These are phyloP conservation scores for Leccinum subfulvum DNA, from an alignment of 1,284 basidiomycete species.

Conservation along the genomic window DNA sequence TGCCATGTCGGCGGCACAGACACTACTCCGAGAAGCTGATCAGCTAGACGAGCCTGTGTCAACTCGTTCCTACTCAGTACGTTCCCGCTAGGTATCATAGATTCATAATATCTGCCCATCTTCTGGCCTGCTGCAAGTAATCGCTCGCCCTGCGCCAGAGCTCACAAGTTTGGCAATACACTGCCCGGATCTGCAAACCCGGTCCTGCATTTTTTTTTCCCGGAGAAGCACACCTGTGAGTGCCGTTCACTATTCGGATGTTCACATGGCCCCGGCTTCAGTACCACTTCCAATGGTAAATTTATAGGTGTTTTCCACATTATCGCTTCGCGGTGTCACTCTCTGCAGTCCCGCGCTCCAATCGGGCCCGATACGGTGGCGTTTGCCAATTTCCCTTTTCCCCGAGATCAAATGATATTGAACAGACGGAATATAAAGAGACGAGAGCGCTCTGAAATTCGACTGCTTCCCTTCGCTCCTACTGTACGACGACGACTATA, in stretches of 20 bases:
- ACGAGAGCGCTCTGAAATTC: background rate
- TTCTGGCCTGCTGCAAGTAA: background rate
- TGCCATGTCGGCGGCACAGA: background rate
- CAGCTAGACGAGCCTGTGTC: background rate
- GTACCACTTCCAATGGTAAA: background rate
- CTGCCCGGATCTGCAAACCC: background rate
- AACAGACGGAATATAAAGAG: background rate
- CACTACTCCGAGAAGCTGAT: background rate
- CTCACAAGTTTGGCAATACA: background rate
- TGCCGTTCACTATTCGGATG: background rate
- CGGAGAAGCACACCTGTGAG: background rate
- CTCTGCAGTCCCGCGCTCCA: background rate
- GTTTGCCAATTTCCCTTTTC: background rate
- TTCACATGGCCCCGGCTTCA: background rate
- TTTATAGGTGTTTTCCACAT: background rate
- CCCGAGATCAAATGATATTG: background rate
- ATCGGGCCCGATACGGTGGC: background rate
- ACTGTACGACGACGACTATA: background rate
- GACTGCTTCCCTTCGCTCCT: background rate
- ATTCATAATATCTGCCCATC: background rate
- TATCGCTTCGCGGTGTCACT: background rate
- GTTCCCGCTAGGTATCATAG: background rate
- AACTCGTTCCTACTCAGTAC: background rate
- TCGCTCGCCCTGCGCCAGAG: background rate
- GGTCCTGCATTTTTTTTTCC: background rate